These are phyloP conservation scores for Panaeolus papilionaceus DNA, from an alignment of 768 basidiomycete species.

Conservation along the genomic window DNA sequence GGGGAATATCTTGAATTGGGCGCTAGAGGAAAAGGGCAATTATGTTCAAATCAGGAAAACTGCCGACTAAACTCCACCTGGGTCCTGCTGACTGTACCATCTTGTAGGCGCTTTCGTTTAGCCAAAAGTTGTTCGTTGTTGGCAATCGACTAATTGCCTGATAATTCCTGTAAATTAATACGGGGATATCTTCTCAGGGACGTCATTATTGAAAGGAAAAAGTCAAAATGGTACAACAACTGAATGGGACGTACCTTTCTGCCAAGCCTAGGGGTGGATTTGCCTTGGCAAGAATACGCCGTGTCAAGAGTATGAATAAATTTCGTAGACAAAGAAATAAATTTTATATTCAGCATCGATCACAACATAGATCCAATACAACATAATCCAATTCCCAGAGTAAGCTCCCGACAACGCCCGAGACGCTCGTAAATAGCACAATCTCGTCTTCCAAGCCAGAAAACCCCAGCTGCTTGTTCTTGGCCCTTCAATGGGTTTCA, in stretches of 20 bases:
- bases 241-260: not conserved
- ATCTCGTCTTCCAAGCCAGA: not conserved
- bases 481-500: constrained; percentile 1
- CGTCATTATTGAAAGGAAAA: not conserved
- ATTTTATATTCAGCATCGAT: not conserved
- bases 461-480: not conserved
- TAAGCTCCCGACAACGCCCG: constrained; percentile 3
- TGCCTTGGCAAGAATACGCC: not conserved
- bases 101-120: not conserved
- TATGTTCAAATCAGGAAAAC: not conserved
- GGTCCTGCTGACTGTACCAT: too few relatives aligned
- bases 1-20: not conserved
- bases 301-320: not conserved
- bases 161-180: too few relatives aligned
- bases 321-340: too few relatives aligned
- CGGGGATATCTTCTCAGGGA: not conserved
- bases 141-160: too few relatives aligned
- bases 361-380: constrained; percentile 1
- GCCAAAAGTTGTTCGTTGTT: not conserved
- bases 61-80: too few relatives aligned
- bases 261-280: not conserved
- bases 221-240: not conserved
- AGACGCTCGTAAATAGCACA: not conserved
- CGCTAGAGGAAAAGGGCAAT: not conserved
- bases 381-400: not conserved